A percentile compares a stretch with the other conserved stretches of the same genome.
These are phyloP conservation scores for Mimosa bimucronata DNA, from an alignment of 306 rosid genomes.

Conservation along the genomic window DNA sequence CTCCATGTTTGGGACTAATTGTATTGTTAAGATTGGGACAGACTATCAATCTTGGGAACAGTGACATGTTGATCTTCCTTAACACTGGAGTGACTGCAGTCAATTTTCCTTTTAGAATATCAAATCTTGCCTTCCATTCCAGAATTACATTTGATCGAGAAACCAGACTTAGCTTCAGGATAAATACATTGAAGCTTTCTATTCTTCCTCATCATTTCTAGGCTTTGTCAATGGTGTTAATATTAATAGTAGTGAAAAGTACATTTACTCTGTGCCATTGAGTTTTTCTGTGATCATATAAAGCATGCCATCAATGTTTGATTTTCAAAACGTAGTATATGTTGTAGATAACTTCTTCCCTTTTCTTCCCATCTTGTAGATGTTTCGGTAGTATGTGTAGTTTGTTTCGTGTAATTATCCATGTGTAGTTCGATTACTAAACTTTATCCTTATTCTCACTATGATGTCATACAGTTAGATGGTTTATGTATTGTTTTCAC, in stretches of 20 bases:
- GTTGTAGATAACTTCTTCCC: background rate
- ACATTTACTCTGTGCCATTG: background rate
- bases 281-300: background rate
- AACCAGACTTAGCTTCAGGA: background rate
- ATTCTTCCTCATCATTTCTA: background rate
- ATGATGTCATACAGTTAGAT: background rate
- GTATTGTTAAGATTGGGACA: background rate
- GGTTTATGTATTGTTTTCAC: background rate
- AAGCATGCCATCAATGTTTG: background rate
- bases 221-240: background rate
- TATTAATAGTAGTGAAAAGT: background rate
- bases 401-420: background rate
- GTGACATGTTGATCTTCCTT: background rate
- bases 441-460: background rate
- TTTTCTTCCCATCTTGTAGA: background rate
- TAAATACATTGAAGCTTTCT: background rate
- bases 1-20: background rate
- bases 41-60: background rate
- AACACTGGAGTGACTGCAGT: background rate
- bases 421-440: background rate
- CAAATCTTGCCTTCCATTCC: background rate
- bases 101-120: background rate
- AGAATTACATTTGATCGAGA: background rate
- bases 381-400: background rate
- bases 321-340: background rate